These are phyloP conservation scores for Apiotrichum montevideense DNA, from an alignment of 1,284 basidiomycete species.

Conservation along the genomic window DNA sequence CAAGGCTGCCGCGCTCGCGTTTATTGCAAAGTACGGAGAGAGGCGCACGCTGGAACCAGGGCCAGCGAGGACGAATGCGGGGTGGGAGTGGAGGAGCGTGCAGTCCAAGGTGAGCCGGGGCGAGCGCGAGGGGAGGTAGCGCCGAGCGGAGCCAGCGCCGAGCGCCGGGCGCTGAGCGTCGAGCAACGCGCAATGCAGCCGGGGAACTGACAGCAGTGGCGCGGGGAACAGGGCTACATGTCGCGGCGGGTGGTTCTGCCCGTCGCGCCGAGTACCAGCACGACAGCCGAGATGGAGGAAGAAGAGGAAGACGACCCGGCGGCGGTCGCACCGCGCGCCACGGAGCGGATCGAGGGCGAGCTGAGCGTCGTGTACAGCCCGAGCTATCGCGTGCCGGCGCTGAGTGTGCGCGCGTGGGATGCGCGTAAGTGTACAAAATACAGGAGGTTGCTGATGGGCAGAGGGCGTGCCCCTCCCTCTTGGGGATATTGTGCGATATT, in stretches of 20 bases:
- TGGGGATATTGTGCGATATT: slow-evolving; percentile 1
- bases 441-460: slow-evolving; percentile 3
- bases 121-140: too few relatives aligned
- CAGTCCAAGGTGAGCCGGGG: slow-evolving; percentile 13
- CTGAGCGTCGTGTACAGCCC: slow-evolving; percentile 24
- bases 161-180: too few relatives aligned
- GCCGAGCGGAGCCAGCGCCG: too few relatives aligned
- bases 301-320: slow-evolving; percentile 13
- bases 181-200: not conserved
- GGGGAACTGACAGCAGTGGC: slow-evolving; percentile 8
- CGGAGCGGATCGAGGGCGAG: slow-evolving; percentile 17
- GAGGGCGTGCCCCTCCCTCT: slow-evolving; percentile 25
- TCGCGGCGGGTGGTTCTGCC: slow-evolving; percentile 9
- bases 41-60: not conserved
- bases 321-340: not conserved
- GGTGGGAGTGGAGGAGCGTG: slow-evolving; percentile 25
- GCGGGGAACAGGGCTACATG: slow-evolving; percentile 24
- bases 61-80: slow-evolving; percentile 21
- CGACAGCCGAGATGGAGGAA: not conserved
- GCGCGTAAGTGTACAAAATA: slow-evolving; percentile 21
- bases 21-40: slow-evolving; percentile 10
- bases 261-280: not conserved
- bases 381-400: slow-evolving; percentile 29
- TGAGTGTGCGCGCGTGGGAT: slow-evolving; percentile 31
- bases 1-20: slow-evolving; percentile 1